Evolutionary conservation across 805 yeast species (phyloP), one percentile per base, ranked within the genome.

Genomic region (Cyberlindnera saturnus): DNA sequence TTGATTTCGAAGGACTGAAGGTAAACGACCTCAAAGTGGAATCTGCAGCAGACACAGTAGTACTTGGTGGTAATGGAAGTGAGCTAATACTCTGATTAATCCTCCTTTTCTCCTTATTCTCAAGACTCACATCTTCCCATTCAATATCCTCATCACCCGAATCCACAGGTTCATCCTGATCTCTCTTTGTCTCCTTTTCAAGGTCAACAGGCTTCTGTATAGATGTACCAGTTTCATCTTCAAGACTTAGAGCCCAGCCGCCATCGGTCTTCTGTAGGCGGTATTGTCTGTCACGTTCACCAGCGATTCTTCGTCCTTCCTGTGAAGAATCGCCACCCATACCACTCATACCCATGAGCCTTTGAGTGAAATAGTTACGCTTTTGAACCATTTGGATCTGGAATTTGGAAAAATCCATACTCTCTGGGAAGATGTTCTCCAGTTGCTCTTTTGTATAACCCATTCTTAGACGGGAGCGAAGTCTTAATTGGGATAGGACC

Each of bases 361-460:
- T 74, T 63, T 93, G 98, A 0, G 99, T 91, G 51, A 84, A 81
- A 58, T 77, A 89, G 61, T 93, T 93, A 48, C 99, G 73, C 60
- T 88, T 88, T 52, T 87, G 85, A 1, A 93, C 98, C 77, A 91
- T 86, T 53, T 86, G 81, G 47, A 93, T 86, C 61, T 93, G 99
- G 61, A 93, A 93, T 53, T 76, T 82, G 15, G 97, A 89, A 56
- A 93, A 93, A 47, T 89, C 96, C 77, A 86, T 73, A 41, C 90
- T 79, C 55, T 86, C 73, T 0, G 96, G 95, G 54, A 91, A 93
- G 42, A 88, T 66, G 5, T 75, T 67, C 50, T 86, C 86, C 31
- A 93, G 68, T 56, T 93, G 97, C n/a, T 86, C 89, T 44, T 89
- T 86, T 0, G 91, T 72, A 57, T 86, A 90, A 1, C 99, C 99